Evolutionary conservation across 257 asterid genomes (phyloP).

Genomic region (Solanum sparsipilum): DNA sequence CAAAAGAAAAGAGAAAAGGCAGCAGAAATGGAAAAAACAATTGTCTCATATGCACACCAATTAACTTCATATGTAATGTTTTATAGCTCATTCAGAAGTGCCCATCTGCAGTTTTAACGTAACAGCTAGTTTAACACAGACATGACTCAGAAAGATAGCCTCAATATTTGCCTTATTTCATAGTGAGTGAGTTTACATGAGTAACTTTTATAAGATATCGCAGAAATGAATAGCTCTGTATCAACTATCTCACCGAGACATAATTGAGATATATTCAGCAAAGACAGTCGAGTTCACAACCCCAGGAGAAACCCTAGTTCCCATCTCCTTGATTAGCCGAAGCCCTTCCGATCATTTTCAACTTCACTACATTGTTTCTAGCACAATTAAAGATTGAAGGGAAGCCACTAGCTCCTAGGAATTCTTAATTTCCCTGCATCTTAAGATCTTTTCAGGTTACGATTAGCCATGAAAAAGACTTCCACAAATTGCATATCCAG

Average conservation of each 20-base stretch:
- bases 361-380: not conserved
- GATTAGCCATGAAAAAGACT: not conserved
- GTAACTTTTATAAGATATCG: not conserved
- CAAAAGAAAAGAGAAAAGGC: not conserved
- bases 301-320: not conserved
- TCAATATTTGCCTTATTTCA: not conserved
- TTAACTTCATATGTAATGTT: not conserved
- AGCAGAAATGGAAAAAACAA: not conserved
- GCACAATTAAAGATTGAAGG: not conserved
- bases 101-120: not conserved
- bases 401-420: not conserved
- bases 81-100: not conserved
- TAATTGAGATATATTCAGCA: not conserved
- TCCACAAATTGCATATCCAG: not conserved
- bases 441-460: not conserved
- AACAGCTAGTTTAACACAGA: not conserved
- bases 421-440: not conserved
- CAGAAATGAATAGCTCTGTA: not conserved
- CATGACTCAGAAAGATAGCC: not conserved
- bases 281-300: not conserved
- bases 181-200: not conserved
- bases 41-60: not conserved
- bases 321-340: not conserved
- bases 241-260: not conserved
- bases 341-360: not conserved